Percentiles rank a stretch among this genome's conserved stretches.
These are phyloP conservation scores for Claviceps paspali DNA, from an alignment of 2,329 filamentous ascomycete species.

Conservation along the genomic window DNA sequence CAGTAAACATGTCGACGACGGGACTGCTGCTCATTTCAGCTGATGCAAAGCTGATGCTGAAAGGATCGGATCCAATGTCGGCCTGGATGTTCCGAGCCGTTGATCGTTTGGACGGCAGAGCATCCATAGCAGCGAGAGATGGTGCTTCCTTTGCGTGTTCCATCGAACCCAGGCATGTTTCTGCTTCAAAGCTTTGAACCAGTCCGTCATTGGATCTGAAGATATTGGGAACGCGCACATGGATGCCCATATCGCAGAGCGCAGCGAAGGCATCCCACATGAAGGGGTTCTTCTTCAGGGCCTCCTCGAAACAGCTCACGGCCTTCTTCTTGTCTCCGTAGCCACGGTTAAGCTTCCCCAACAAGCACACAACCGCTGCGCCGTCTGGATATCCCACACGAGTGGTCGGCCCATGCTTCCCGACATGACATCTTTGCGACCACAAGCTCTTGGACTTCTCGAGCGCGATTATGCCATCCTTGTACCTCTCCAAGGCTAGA, in stretches of 20 bases:
- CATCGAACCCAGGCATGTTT: constrained; percentile 9
- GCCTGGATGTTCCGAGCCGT: constrained; percentile 21
- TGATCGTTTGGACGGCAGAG: constrained; percentile 27
- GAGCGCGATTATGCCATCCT: constrained; percentile 68
- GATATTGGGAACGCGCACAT: constrained; percentile 68
- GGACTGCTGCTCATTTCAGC: constrained; percentile 23
- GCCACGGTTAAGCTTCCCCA: constrained; percentile 75
- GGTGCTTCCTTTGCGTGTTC: constrained; percentile 22
- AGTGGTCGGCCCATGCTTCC: constrained; percentile 64
- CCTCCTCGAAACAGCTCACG: constrained; percentile 72
- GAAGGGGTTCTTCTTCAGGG: constrained; percentile 80
- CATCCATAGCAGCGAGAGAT: constrained; percentile 17
- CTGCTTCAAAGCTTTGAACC: constrained; percentile 29
- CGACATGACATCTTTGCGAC: constrained; percentile 60
- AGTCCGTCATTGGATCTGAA: constrained; percentile 56
- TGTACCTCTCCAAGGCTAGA: constrained; percentile 59
- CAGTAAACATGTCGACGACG: constrained; percentile 24
- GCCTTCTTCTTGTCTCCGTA: constrained; percentile 75
- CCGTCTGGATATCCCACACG: constrained; percentile 68
- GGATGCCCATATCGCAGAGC: constrained; percentile 75
- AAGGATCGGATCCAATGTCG: constrained; percentile 32
- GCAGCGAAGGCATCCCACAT: constrained; percentile 95
- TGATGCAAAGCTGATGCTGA: constrained; percentile 29
- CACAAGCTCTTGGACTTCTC: constrained; percentile 71
- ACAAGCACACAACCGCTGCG: constrained; percentile 64